These are phyloP conservation scores for Pythium apleroticum DNA, from an alignment of 352 stramenopile genomes.

Conservation along the genomic window DNA sequence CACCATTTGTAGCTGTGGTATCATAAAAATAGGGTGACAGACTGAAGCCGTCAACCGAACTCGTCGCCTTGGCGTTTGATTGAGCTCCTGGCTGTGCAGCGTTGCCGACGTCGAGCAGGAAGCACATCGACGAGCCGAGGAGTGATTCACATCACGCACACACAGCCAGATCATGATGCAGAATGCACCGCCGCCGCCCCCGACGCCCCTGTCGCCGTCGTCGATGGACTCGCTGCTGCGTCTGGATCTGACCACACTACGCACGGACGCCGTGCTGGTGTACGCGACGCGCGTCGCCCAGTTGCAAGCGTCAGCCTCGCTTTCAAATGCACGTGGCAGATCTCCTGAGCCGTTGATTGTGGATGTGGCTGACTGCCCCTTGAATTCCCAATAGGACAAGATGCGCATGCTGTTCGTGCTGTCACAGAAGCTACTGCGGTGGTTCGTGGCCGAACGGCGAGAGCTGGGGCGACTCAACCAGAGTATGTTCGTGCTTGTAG, in stretches of 20 bases:
- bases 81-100: neutral
- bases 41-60: neutral
- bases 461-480: slow-evolving; percentile 32
- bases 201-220: slow-evolving; percentile 5
- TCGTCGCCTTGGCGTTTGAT: neutral
- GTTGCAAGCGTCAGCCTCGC: slow-evolving; percentile 19
- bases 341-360: neutral
- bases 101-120: neutral
- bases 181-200: neutral
- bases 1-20: neutral
- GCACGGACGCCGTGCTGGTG: slow-evolving; percentile 28
- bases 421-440: slow-evolving; percentile 38
- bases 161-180: neutral
- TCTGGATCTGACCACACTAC: slow-evolving; percentile 30
- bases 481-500: slow-evolving; percentile 13
- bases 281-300: slow-evolving; percentile 32
- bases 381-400: slow-evolving; percentile 28
- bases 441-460: slow-evolving; percentile 29
- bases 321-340: slow-evolving; percentile 24
- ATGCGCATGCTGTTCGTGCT: slow-evolving; percentile 42
- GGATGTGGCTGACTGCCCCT: neutral
- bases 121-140: too few relatives aligned
- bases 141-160: neutral
- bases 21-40: slow-evolving; percentile 19
- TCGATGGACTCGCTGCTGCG: slow-evolving; percentile 36